Evolutionary conservation across 805 yeast species (phyloP), one percentile per base, ranked within the genome.

Genomic region (Candida alai): DNA sequence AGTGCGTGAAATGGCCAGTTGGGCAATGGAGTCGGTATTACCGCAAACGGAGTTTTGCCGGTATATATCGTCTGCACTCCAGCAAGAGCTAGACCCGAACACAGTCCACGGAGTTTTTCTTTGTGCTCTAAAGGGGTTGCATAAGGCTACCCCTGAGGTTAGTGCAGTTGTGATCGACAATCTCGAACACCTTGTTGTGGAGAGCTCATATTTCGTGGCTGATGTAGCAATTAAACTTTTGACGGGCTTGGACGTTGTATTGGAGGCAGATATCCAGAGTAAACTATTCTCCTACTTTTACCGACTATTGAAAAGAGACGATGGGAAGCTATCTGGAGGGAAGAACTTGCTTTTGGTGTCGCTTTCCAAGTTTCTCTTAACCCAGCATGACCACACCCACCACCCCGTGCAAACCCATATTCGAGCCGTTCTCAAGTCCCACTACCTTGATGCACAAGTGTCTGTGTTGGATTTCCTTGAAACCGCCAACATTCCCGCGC

Each of bases 1-100:
- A 47, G 71, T 93, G 6, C 71, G 98, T 42, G 96, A 89, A 50
- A 74, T 85, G 75, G 84, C 95, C 0, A 85, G 96, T 0, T 69
- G 79, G 49, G 74, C 87, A 4, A 48, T 85, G 2, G 74, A 81
- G 0, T 59, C 80, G 0, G 28, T 41, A 31, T 16, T 32, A 5
- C 15, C 19, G 16, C 16, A 19, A 17, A 22, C 25, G 9, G 43
- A 44, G 4, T 65, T 65, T 21, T 48, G 66, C 5, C 22, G 32
- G 3, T 22, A 37, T 0, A 43, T 73, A n/a, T 13, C 20, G 15
- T 15, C n/a, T 11, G 22, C 27, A 5, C 17, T 24, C 6, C 15
- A 13, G 18, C n/a, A 16, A 12, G 17, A 22, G 10, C 13, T 29
- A 12, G 39, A 34, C 17, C 17, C 19, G 4, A 37, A 37, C 28